phyloP scores from a whole-genome alignment of 2,329 filamentous ascomycete genomes.

The Paecilomyces fulvus region DNA sequence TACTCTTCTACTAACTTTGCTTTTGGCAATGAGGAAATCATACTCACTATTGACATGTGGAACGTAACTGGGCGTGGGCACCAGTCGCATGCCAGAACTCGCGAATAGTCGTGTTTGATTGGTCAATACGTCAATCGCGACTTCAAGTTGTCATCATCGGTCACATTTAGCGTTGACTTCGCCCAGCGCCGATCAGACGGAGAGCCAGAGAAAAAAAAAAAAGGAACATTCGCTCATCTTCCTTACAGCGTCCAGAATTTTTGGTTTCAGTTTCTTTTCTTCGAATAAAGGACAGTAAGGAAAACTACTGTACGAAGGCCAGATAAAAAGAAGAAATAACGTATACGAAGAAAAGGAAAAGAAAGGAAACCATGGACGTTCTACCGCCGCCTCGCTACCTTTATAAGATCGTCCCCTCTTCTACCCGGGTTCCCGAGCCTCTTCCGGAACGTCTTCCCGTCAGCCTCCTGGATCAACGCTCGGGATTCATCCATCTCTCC shows the following conservation, averaged over 20 bases:
- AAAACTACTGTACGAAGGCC: background rate
- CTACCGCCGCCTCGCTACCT: conserved; percentile 22
- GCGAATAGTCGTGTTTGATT: background rate
- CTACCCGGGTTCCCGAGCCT: conserved; percentile 25
- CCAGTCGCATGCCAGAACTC: background rate
- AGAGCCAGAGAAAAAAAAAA: background rate
- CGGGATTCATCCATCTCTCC: conserved; percentile 32
- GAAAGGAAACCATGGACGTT: conserved; percentile 9
- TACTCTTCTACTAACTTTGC: too few species aligned
- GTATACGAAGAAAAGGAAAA: background rate
- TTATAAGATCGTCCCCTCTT: conserved; percentile 32
- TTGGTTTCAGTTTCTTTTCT: background rate
- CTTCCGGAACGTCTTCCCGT: conserved; percentile 27
- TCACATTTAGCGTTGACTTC: background rate
- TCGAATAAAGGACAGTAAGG: background rate
- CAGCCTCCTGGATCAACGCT: conserved; percentile 27
- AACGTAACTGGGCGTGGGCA: background rate
- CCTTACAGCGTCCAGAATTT: background rate
- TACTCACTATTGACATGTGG: background rate
- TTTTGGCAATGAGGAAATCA: background rate
- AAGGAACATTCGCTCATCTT: background rate
- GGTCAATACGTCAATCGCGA: background rate
- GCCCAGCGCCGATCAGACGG: background rate
- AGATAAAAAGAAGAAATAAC: background rate
- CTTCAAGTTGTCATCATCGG: background rate